Conservation (phyloP, 2,329 filamentous ascomycete genomes). For the Arthrobotrys sinensis region DNA sequence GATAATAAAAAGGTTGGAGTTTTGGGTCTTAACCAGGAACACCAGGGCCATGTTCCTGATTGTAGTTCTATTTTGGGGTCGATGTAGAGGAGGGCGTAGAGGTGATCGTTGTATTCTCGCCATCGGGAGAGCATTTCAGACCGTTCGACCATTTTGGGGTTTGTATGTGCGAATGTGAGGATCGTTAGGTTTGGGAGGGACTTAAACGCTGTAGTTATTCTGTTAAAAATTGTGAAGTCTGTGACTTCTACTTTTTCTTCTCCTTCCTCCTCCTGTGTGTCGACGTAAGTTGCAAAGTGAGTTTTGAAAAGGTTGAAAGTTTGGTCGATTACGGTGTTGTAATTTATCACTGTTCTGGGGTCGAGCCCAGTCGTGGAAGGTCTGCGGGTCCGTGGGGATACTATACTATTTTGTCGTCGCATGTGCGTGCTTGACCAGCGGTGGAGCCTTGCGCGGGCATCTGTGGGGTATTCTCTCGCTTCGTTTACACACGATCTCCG, state of each 20-base stretch:
- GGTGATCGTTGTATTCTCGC: conserved; percentile 52
- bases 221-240: conserved; percentile 30
- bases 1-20: conserved; percentile 35
- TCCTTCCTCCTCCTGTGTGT: background rate
- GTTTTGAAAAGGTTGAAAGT: conserved; percentile 40
- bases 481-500: conserved; percentile 31
- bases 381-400: background rate
- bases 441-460: conserved; percentile 19
- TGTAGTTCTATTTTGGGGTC: conserved; percentile 48
- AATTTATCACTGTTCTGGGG: background rate
- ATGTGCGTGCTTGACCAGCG: conserved; percentile 44
- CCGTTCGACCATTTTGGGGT: conserved; percentile 36
- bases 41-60: conserved; percentile 44
- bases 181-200: conserved; percentile 23
- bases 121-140: conserved; percentile 36
- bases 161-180: conserved; percentile 51
- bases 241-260: background rate
- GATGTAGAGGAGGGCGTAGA: conserved; percentile 47
- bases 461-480: conserved; percentile 35
- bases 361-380: background rate
- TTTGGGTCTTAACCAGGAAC: conserved; percentile 43
- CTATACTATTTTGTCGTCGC: conserved; percentile 30
- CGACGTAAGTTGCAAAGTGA: conserved; percentile 19
- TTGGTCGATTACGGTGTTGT: conserved; percentile 25
- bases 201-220: conserved; percentile 36